Conservation (phyloP, 192 early-diverging fungal species). For the Entomortierella beljakovae region DNA sequence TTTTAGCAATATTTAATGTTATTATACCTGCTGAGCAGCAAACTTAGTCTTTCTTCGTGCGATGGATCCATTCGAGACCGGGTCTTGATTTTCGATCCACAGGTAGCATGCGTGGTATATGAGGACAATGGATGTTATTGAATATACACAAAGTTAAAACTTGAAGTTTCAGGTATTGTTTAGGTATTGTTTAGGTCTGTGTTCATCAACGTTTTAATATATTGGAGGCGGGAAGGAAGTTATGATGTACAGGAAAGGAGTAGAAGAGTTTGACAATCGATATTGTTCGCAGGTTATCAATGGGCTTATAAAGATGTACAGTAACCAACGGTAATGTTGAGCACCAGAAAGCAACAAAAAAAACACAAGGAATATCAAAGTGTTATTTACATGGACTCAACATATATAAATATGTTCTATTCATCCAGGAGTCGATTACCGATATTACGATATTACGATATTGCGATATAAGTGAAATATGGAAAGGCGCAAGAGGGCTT, state of each 20-base stretch:
- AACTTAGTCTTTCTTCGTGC: constrained; percentile 27
- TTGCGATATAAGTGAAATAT: not conserved
- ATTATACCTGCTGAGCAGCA: constrained; percentile 33
- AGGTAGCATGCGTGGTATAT: not conserved
- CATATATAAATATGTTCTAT: too few relatives aligned
- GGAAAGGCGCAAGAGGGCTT: not conserved
- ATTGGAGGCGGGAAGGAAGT: not conserved
- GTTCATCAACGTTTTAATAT: not conserved
- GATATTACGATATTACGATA: too few relatives aligned
- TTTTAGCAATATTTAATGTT: not conserved
- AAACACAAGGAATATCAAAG: not conserved
- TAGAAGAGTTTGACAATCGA: not conserved
- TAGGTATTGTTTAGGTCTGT: not conserved
- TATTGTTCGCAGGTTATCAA: not conserved
- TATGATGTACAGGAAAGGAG: not conserved
- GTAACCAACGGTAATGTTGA: not conserved
- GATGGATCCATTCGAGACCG: constrained; percentile 28
- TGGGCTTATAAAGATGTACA: not conserved
- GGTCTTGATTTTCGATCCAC: not conserved
- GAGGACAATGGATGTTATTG: not conserved
- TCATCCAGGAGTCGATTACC: not conserved
- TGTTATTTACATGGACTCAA: too few relatives aligned
- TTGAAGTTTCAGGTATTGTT: not conserved
- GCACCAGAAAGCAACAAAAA: not conserved
- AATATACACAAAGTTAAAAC: not conserved